These are phyloP conservation scores for Psilocybe cubensis DNA, from an alignment of 768 basidiomycete genomes.

Conservation along the genomic window DNA sequence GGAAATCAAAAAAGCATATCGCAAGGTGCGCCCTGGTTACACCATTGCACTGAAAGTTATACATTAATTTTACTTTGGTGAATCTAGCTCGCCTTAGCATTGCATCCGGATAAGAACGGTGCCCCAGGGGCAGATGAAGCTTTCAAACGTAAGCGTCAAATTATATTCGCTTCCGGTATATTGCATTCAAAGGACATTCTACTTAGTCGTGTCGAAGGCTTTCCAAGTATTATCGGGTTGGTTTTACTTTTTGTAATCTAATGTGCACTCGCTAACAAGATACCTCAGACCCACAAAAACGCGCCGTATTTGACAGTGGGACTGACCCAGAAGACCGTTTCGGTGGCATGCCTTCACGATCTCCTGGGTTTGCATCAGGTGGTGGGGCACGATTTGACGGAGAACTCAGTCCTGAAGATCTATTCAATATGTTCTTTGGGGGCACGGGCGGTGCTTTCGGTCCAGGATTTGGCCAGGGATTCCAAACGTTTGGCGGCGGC, in stretches of 20 bases:
- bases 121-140: conserved; percentile 99
- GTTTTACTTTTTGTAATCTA: conserved; percentile 8
- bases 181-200: conserved; percentile 9
- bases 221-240: conserved; percentile 91
- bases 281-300: conserved; percentile 78
- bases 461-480: conserved; percentile 50
- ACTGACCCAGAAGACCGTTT: conserved; percentile 88
- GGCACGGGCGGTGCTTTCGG: conserved; percentile 53
- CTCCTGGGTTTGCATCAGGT: conserved; percentile 58
- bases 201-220: conserved; percentile 93
- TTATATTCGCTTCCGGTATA: background rate
- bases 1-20: conserved; percentile 93
- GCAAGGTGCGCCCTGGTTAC: conserved; percentile 64
- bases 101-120: conserved; percentile 94
- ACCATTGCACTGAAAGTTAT: background rate
- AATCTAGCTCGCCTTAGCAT: conserved; percentile 77
- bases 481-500: conserved; percentile 58
- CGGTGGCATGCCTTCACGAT: conserved; percentile 64
- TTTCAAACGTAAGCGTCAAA: conserved; percentile 79
- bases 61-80: background rate
- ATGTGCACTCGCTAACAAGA: conserved; percentile 3
- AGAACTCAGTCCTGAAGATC: conserved; percentile 92
- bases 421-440: conserved; percentile 99
- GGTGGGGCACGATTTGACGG: conserved; percentile 65
- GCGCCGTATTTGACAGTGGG: conserved; percentile 84